Base-by-base conservation (phyloP, 768 basidiomycete genomes). In the Trametes cingulata region DNA sequence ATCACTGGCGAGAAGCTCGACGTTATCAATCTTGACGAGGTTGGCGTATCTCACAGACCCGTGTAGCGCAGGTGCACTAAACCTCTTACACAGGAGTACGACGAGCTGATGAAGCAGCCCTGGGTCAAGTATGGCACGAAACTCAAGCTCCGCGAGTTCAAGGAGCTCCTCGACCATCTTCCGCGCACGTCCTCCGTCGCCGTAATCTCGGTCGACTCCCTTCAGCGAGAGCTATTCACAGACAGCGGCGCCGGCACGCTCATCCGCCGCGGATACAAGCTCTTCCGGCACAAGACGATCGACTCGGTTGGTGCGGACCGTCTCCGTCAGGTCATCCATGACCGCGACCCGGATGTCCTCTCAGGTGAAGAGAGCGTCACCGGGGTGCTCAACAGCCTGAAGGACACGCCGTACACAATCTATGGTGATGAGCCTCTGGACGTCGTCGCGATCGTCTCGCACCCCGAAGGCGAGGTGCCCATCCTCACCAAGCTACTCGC, bases 101-200 rank as follows among this genome's bases (percentile, higher is more conserved):
- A 96, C 66, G 83, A 84, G 22, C 87, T 99, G 59, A 92, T 98
- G 95, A 95, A 95, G 70, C 91, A 98, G 76, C 84, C 95, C 6
- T 99, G 97, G 97, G 96, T 99, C 74, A 97, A 97, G 73, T 98
- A 87, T 72, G 97, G 96, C 61, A 98, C 96, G 64, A 99, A 99
- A 76, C 91, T 99, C 74, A 98, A 98, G 78, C 83, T 99, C 58
- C 90, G 97, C 64, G 96, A 98, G 74, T 98, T 99, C 82, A 99
- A 99, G 77, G 97, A 98, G 70, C 87, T 99, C 54, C 85, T 99
- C 43, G 97, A 98, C 71, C 90, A 95, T 77, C 93, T 98, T 63
- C 97, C 97, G 15, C 95, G 97, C 59, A 91, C 97, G 3, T 97
- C 96, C 17, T 98, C 95, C 39, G 97, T 99, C 52, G 96, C 97